Evolutionary conservation across 768 basidiomycete genomes (phyloP), one percentile per base, ranked within the genome.

Genomic region (Mrakia hoshinonis): DNA sequence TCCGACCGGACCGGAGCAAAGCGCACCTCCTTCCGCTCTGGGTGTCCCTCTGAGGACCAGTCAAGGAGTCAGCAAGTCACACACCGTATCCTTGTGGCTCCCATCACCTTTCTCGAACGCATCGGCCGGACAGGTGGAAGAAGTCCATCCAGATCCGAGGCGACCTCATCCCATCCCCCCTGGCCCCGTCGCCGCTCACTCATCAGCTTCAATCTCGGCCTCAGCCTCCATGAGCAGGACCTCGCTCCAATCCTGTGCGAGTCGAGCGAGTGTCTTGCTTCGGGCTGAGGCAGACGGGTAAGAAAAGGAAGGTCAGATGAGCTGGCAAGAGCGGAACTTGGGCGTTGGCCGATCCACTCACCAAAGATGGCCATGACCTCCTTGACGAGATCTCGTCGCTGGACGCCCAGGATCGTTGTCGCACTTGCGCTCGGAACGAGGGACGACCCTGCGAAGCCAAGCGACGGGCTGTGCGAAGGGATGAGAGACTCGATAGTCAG

Each of bases 221-320:
- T 43, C 43, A 43, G 43, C 43, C 43, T 43, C 43, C 43, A 43
- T 43, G 43, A 43, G 7, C 43, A 61, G 34, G 12, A 83, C 82
- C 70, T 92, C 91, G 78, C 92, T 89, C 88, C 90, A 94, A 74
- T 91, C 88, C 74, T 85, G 77, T 10, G 87, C 91, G 29, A 93
- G 82, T 75, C 87, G 86, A 4, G 86, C 84, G 69, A 93, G 77
- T 0, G 87, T 87, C 76, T 89, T 89, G 78, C 88, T 90, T 67
- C 85, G 83, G 36, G 84, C 92, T 93, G 74, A 29, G 20, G 12
- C 24, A 47, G 70, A 74, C 76, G 54, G 24, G 58, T 26, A 1
- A 47, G 11, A n/a, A 43, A 3, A 38, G 5, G 5, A 36, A 38
- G 12, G n/a, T 62, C 51, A 55, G 64, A 10, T 7, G 39, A 51